Base-by-base conservation (phyloP, 108 stramenopile species). In the Heterococcus sp. region DNA sequence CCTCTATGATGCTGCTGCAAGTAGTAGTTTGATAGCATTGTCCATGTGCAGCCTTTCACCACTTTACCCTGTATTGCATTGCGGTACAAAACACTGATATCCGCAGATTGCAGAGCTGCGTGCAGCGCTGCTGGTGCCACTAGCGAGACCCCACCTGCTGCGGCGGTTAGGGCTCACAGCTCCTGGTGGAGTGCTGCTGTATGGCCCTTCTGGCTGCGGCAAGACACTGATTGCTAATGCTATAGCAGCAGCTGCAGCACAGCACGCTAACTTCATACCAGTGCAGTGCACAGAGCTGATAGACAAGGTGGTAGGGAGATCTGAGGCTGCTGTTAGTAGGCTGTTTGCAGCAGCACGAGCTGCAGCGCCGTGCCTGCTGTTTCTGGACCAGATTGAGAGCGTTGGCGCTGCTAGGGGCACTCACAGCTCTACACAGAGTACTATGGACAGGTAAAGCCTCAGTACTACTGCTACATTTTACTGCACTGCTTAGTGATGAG, bases 271-370 rank as follows among this genome's bases (percentile, higher is more conserved):
- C 39, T 86, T 97, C 72, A 88, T 98, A 29, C 89, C 90, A 46
- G 95, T 94, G 65, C 38, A 71, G 72, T 96, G 98, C 27, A 93
- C 98, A 11, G 96, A 98, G 87, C 74, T 98, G n/a, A 87, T 98
- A 3, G 94, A 97, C 82, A 96, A 95, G 67, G 97, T 81, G 27
- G 79, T 88, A 37, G 87, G 87, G 2, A 82, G 85, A 8, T 83
- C 86, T n/a, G 87, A 88, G 72, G 86, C 75, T 2, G 35, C 32
- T 8, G 78, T 88, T 29, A 79, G 82, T n/a, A 36, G 79, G 8
- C 74, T 84, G 4, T 88, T 88, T 36, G 84, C 83, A 1, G 38
- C 83, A 21, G 87, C 87, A n/a, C 84, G 87, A 35, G 81, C 70
- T 37, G 78, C 84, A 5, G 78, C 83, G 14, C 87, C 87, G n/a